Base-by-base conservation (phyloP, 2,329 filamentous ascomycete genomes). In the Emydomyces testavorans region DNA sequence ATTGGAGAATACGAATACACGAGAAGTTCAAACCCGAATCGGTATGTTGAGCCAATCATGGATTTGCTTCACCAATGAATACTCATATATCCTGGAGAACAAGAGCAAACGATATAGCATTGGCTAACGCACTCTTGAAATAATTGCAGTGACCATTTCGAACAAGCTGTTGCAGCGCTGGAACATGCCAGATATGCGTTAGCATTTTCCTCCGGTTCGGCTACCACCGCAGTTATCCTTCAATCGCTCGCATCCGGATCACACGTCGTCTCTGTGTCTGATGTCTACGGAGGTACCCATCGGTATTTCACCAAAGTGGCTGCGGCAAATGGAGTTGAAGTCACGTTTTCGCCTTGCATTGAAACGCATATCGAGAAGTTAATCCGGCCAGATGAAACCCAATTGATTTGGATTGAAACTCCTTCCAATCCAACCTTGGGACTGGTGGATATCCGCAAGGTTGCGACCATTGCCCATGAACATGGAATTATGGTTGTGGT, bases 231-330 rank as follows among this genome's bases (percentile, higher is more conserved):
- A 52, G 86, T 79, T 58, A 87, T 98, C 61, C 79, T 98, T 50
- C 92, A 96, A 71, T 92, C 85, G 57, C 78, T 98, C 50, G 88
- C 90, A 20, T 76, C 84, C 10, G 89, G 88, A 53, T 92, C 86
- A 40, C 92, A 98, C 70, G 86, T 98, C 60, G 82, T 98, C 59
- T 95, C 88, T 52, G 87, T 98, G 40, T 94, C 88, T 38, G 92
- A 98, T 66, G 89, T 98, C 59, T 98, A 98, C 67, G 92, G 92
- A 58, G 92, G 92, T 58, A 98, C 92, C 35, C 92, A 98, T 72
- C 79, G 92, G 61, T 98, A 98, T 74, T 98, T 98, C 74, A 98
- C 92, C 56, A 89, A 95, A 71, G 92, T 96, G 43, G 92, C 92
- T 49, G 81, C 86, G 60, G 88, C 92, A 21, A 92, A 98, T 67